Conservation (phyloP, 225 moss, liverwort and hornwort species). For the Bryoerythrophyllum caledonicum region DNA sequence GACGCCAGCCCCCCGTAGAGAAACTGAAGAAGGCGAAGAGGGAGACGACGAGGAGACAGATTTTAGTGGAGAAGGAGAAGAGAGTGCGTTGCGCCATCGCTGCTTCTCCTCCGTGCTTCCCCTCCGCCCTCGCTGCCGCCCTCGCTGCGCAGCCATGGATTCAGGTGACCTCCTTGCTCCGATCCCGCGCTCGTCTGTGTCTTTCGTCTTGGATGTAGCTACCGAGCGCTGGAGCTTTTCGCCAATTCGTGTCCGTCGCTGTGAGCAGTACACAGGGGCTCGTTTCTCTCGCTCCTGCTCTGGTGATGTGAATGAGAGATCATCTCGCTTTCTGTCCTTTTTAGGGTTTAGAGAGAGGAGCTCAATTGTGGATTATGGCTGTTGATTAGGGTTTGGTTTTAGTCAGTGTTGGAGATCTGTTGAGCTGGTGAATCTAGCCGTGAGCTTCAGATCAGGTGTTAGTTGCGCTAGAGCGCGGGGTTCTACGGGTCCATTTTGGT, state of each 20-base stretch:
- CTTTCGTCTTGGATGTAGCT: no score
- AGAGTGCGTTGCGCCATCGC: not conserved
- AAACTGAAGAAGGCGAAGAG: no score
- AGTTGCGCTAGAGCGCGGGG: not conserved
- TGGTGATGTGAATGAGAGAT: not conserved
- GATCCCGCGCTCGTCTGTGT: no score
- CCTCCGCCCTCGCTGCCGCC: not conserved
- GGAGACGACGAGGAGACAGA: not conserved
- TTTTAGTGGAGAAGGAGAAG: not conserved
- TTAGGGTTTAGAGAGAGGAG: conserved; percentile 32
- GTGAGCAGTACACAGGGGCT: not conserved
- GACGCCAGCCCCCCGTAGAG: not conserved
- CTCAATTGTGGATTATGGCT: not conserved
- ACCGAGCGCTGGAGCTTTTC: not conserved
- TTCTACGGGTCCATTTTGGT: not conserved
- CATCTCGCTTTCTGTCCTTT: not conserved
- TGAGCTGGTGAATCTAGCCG: conserved; percentile 24
- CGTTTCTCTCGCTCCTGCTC: not conserved
- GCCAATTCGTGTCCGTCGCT: no score
- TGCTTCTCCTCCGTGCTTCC: not conserved
- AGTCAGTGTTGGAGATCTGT: not conserved
- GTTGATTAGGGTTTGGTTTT: not conserved
- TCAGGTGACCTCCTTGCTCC: conserved; percentile 28
- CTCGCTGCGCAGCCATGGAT: conserved; percentile 43
- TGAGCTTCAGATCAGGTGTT: conserved; percentile 5